These are phyloP conservation scores for Coniosporium apollinis DNA, from an alignment of 495 filamentous ascomycete species.

Conservation along the genomic window DNA sequence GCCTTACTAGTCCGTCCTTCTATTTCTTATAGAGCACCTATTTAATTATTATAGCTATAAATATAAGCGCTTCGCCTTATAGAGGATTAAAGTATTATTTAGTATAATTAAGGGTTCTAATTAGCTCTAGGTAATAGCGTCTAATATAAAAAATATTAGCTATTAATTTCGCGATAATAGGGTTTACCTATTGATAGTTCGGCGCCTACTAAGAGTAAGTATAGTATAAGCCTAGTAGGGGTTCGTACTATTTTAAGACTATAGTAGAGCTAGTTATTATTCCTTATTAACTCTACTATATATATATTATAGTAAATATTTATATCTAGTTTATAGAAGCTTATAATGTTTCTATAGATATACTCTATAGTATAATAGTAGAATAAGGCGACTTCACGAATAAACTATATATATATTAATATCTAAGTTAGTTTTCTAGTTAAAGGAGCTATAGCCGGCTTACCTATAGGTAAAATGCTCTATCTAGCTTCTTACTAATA, in stretches of 20 bases:
- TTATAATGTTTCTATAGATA: too few species aligned
- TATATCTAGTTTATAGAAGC: neutral
- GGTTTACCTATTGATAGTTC: too few species aligned
- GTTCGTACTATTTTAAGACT: neutral
- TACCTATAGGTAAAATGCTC: too few species aligned
- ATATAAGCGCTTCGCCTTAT: neutral
- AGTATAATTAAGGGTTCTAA: neutral
- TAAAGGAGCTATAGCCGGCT: too few species aligned
- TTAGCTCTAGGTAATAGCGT: neutral
- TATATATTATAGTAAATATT: neutral
- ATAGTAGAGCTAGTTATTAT: neutral
- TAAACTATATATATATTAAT: too few species aligned
- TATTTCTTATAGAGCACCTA: neutral
- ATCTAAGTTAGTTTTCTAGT: too few species aligned
- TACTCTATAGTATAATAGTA: too few species aligned
- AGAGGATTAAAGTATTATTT: neutral
- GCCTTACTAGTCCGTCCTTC: neutral
- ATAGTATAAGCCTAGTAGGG: too few species aligned
- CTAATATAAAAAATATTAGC: neutral
- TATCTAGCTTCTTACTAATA: too few species aligned
- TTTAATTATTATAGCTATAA: neutral
- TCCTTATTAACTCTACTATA: neutral
- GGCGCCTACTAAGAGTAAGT: too few species aligned
- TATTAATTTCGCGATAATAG: too few species aligned
- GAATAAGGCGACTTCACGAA: too few species aligned